phyloP scores from a whole-genome alignment of 345 rosid species.

The Jatropha curcas region DNA sequence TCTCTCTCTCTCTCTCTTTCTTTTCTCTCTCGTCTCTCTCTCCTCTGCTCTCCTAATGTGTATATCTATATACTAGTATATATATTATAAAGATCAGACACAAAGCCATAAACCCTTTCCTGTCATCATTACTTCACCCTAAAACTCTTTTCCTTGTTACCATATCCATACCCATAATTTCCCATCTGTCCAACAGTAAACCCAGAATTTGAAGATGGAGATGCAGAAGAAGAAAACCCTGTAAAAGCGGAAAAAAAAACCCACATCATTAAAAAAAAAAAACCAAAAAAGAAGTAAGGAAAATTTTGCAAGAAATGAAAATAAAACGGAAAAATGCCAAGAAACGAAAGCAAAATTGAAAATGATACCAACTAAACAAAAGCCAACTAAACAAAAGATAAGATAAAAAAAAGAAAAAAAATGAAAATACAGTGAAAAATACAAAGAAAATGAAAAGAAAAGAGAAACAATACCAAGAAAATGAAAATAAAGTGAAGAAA shows the following conservation, averaged over 20 bases:
- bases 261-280: background rate
- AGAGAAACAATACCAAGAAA: too few species aligned
- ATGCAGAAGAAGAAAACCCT: conserved; percentile 52
- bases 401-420: background rate
- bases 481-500: too few species aligned
- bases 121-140: conserved; percentile 43
- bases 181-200: conserved; percentile 58
- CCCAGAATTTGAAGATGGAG: conserved; percentile 49
- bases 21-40: too few species aligned
- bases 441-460: too few species aligned
- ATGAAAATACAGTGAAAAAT: too few species aligned
- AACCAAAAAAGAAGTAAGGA: background rate
- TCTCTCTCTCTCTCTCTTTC: too few species aligned
- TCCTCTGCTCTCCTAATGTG: too few species aligned
- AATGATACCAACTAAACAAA: too few species aligned
- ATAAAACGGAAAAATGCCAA: too few species aligned
- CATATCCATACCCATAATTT: conserved; percentile 59
- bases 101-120: conserved; percentile 7
- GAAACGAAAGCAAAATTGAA: too few species aligned
- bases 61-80: too few species aligned
- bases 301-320: background rate
- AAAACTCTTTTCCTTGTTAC: conserved; percentile 60
- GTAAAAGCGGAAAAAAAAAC: conserved; percentile 11
- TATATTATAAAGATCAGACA: background rate
- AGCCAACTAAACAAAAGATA: too few species aligned